A percentile compares a stretch with the other conserved stretches of the same genome.
Evolutionary conservation across 169 alveolate species (phyloP).

Genomic region (Plasmodium gaboni): DNA sequence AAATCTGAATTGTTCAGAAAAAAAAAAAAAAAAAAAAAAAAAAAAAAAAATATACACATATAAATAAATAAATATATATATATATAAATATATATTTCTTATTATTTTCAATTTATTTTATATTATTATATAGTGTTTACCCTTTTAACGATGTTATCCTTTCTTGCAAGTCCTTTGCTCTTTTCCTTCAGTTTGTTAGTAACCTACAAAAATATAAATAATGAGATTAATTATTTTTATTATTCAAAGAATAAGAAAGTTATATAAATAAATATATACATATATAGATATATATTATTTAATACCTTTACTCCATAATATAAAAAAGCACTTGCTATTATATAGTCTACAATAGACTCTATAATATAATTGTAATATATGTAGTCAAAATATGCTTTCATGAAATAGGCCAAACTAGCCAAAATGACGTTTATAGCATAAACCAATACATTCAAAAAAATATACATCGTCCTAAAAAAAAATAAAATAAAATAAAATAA

Average conservation of each 20-base stretch:
- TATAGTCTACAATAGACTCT: conserved; percentile 43
- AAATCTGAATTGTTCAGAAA: conserved; percentile 33
- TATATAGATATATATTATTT: background rate
- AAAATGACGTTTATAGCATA: conserved; percentile 25
- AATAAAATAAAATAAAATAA: background rate
- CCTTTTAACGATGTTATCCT: conserved; percentile 29
- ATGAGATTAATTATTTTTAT: background rate
- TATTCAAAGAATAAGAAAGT: background rate
- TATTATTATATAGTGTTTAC: conserved; percentile 10
- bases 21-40: background rate
- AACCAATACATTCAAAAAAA: conserved; percentile 30
- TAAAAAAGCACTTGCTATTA: conserved; percentile 45
- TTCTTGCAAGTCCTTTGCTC: conserved; percentile 46
- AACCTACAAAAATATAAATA: conserved; percentile 31
- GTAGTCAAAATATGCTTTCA: conserved; percentile 23
- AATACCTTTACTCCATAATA: conserved; percentile 63
- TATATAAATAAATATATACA: background rate
- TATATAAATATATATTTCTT: too few species aligned
- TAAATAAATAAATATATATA: background rate
- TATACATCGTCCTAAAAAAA: conserved; percentile 30
- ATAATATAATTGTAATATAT: conserved; percentile 47
- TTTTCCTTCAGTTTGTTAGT: conserved; percentile 55
- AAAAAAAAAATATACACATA: background rate
- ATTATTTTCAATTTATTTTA: background rate
- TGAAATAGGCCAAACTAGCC: conserved; percentile 37